Evolutionary conservation across 2,329 filamentous ascomycete species (phyloP), one percentile per base, ranked within the genome.

Genomic region (Hyphodiscus sp.): DNA sequence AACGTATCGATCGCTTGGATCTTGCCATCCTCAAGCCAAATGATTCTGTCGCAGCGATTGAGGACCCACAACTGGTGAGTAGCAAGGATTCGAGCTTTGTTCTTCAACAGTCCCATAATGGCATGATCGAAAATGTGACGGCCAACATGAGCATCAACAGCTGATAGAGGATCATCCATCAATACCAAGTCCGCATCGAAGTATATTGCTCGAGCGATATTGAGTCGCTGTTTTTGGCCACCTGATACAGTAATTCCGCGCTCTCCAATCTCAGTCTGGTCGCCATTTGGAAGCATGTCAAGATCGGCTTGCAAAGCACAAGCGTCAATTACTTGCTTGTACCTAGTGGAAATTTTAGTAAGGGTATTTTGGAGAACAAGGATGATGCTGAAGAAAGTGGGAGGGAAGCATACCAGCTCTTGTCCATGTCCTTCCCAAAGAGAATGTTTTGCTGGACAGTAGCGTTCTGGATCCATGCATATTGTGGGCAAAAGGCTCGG

Each of bases 401-500:
- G 16, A 38, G 33, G 2, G 11, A 15, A 13, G 51, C 60, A 23
- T 55, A 60, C 91, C 92, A 96, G 2, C 74, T 73, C 54, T 78
- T 78, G 50, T 95, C 78, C 71, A 86, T 81, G 0, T 83, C 80
- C 61, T 90, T 92, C 11, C 92, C 92, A 65, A 97, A 97, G 0
- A 90, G 71, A 55, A 99, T 95, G 65, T 99, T 99, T 33, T 96
- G 83, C 57, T 83, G 84, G 2, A 97, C 80, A 0, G 86, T 89
- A 0, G 90, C 79, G 65, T 97, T 97, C 67, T 97, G 92, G 47
- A 99, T 96, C 94, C 94, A 99, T 0, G 94, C 89, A 66, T 96
- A 96, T 67, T 99, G 92, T 0, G 92, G 92, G 61, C 94, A 97
- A 64, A 96, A 96, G 0, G 92, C 89, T 57, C 91, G 79, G 2